Evolutionary conservation across 2,329 filamentous ascomycete genomes (phyloP), one percentile per base, ranked within the genome.

Genomic region (Kalmusia sp.): DNA sequence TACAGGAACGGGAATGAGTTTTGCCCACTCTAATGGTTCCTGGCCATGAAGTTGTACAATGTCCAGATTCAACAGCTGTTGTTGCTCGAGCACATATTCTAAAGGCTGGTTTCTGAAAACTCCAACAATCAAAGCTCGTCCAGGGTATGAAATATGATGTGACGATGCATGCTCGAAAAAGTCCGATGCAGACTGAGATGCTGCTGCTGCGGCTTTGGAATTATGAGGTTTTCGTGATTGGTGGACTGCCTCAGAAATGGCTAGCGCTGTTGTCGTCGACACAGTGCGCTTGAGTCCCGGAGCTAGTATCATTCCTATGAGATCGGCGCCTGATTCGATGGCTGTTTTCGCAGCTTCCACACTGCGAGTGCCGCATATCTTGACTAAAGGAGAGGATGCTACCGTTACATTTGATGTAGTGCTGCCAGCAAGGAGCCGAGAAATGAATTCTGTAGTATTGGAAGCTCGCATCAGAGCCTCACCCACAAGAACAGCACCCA

Each of bases 391-490:
- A 74, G 59, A 22, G 62, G 68, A 82, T 34, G 47, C 28, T 7
- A 34, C 35, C n/a, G 51, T 35, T 17, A 59, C 39, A 14, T 61
- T 44, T 54, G 53, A 47, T 49, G 61, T n/a, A 41, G 41, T 63
- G 17, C 73, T 72, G 28, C 80, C 80, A 33, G 91, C 88, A 62
- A 96, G 90, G 21, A 99, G 85, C 65, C 93, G 84, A 28, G 85
- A 83, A 69, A 98, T 96, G 77, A 99, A 99, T 19, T 82, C 79
- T 19, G 87, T 84, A 9, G 92, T 92, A 68, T 98, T 86, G 9
- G 88, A 83, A 2, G 95, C 93, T 55, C 92, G 87, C 93, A 99
- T 98, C 60, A 99, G 86, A 46, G 96, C 91, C 75, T 99, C 95
- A 14, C 95, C 95, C 6, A 99, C 93, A 4, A 99, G 84, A 11